These are phyloP conservation scores for Neospora caninum DNA, from an alignment of 169 alveolate genomes.

Conservation along the genomic window DNA sequence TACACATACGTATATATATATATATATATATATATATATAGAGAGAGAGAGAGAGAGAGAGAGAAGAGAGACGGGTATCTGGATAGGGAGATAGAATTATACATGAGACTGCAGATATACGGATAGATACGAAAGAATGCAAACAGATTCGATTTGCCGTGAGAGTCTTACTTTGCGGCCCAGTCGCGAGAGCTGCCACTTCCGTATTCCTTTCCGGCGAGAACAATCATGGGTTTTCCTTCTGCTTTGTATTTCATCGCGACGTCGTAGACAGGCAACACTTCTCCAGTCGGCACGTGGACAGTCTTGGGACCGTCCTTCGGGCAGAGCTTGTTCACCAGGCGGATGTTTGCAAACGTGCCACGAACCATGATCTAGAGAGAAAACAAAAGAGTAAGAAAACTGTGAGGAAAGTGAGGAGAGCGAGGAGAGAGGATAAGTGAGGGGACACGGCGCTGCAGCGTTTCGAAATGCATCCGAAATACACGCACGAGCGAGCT, in stretches of 20 bases:
- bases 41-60: not conserved
- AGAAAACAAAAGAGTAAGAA: not conserved
- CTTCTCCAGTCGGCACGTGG: slow-evolving; percentile 89
- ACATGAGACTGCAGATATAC: no score
- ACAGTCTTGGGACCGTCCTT: slow-evolving; percentile 91
- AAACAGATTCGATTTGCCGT: not conserved
- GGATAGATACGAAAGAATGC: no score
- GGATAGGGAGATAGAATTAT: no score
- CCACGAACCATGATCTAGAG: slow-evolving; percentile 94
- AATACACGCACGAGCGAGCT: no score
- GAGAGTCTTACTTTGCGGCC: slow-evolving; percentile 93
- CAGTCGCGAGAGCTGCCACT: slow-evolving; percentile 97
- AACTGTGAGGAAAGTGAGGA: no score
- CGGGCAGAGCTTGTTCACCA: slow-evolving; percentile 87
- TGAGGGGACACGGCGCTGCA: no score
- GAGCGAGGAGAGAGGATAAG: not conserved
- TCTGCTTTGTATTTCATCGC: slow-evolving; percentile 81
- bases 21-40: no score
- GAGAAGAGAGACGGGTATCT: no score
- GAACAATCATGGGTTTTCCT: slow-evolving; percentile 75
- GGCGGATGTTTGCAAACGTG: slow-evolving; percentile 96
- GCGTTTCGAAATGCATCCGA: no score
- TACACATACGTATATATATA: no score
- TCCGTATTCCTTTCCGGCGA: slow-evolving; percentile 97
- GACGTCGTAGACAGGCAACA: slow-evolving; percentile 88